Evolutionary conservation across 257 asterid species (phyloP), one percentile per base, ranked within the genome.

Genomic region (Nicotiana undulata): DNA sequence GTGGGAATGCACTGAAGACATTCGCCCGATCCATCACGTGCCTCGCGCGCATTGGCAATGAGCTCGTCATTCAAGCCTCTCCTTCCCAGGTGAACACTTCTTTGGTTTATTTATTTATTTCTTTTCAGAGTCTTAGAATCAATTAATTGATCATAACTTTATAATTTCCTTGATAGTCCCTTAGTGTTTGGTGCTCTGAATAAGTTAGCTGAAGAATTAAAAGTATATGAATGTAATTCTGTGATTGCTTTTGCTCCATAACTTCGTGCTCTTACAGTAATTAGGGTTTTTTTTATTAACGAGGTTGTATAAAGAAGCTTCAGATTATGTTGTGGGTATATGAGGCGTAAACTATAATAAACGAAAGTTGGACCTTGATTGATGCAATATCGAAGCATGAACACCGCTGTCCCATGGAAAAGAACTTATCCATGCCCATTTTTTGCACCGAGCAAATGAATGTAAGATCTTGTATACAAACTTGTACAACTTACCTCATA

Each of bases 11-110:
- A 79, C 92, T 95, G 52, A 95, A 92, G 80, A 91, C 95, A 77
- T 89, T 95, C 68, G 91, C 91, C 79, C 94, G 99, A 79, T 93
- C 97, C 76, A 85, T 93, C 87, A 91, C 92, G 46, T 93, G 96
- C 88, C 97, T 95, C 77, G 97, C 99, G 18, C 98, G 99, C 80
- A 84, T 95, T 83, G 99, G 97, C 86, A 90, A 88, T 86, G 99
- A 95, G 84, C 91, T 95, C 75, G 95, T 90, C 78, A 84, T 95
- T 80, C 96, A 91, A 85, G 90, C 96, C 16, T 88, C 94, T 80
- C 83, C 96, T 82, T 83, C 99, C 53, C 93, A 85, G 98, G 99
- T 92, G 22, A 64, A 64, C 32, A 63, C 46, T 29, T 15, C 4
- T 16, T 63, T 29, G 6, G 6, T 51, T 51, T 15, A 51, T 10